Conservation (phyloP, 192 early-diverging fungal species). For the Backusella parvicylindrica region DNA sequence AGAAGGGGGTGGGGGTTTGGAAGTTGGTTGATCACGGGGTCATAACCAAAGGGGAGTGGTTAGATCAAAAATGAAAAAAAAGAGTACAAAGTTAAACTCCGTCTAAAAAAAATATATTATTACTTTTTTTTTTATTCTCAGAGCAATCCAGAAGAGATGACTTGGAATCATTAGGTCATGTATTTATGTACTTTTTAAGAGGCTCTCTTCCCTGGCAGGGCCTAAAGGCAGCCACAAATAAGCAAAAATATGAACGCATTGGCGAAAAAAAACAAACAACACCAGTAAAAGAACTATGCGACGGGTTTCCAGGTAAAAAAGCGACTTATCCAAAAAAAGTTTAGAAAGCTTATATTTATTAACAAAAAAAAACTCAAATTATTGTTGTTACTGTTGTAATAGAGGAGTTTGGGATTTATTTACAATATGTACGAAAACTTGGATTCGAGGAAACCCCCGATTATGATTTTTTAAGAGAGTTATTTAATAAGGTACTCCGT, state of each 20-base stretch:
- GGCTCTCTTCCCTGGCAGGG: conserved; percentile 97
- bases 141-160: conserved; percentile 98
- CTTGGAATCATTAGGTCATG: conserved; percentile 95
- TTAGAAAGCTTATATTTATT: not conserved
- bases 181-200: conserved; percentile 97
- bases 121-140: conserved; percentile 27
- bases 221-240: conserved; percentile 94
- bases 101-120: conserved; percentile 2
- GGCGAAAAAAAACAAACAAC: conserved; percentile 96
- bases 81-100: not conserved
- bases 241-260: conserved; percentile 99
- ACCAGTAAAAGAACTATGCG: conserved; percentile 83
- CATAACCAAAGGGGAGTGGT: not conserved
- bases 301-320: conserved; percentile 71
- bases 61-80: conserved; percentile 1
- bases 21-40: not conserved
- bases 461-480: conserved; percentile 86
- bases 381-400: not conserved
- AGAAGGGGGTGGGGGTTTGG: not conserved
- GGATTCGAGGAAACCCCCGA: conserved; percentile 96
- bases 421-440: conserved; percentile 86
- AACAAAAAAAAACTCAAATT: not conserved
- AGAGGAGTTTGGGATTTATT: conserved; percentile 89
- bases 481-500: conserved; percentile 77
- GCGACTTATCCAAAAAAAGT: not conserved